These are phyloP conservation scores for Capsicum baccatum DNA, from an alignment of 257 asterid species.

Conservation along the genomic window DNA sequence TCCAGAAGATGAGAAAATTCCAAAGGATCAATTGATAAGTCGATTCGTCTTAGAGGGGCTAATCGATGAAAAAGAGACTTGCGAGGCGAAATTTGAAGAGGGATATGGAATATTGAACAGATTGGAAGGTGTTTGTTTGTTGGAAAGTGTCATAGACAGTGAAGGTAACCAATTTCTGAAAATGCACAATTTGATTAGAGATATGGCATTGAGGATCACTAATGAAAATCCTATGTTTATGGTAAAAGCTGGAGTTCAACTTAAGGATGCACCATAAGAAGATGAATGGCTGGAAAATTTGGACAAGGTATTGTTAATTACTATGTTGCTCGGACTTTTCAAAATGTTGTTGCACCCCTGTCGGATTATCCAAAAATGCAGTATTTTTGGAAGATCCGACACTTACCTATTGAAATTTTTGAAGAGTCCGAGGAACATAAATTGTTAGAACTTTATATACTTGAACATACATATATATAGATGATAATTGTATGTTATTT, in stretches of 20 bases:
- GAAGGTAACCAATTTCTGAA: constrained; percentile 27
- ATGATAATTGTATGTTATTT: too few relatives aligned
- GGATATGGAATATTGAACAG: constrained; percentile 40
- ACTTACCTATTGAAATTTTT: neutral
- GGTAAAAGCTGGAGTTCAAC: constrained; percentile 45
- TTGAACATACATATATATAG: too few relatives aligned
- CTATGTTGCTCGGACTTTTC: neutral
- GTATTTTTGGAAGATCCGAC: neutral
- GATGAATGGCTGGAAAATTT: constrained; percentile 40
- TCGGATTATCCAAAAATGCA: neutral
- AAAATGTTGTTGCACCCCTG: neutral
- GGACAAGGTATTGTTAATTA: constrained; percentile 29
- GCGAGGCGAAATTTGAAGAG: constrained; percentile 38
- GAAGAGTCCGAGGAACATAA: neutral
- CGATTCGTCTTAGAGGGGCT: constrained; percentile 38
- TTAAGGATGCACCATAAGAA: constrained; percentile 25
- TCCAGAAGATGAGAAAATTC: constrained; percentile 40
- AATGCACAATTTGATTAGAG: constrained; percentile 49
- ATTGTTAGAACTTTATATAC: neutral
- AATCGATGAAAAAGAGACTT: constrained; percentile 37
- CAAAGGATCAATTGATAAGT: constrained; percentile 35
- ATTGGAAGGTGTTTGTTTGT: constrained; percentile 42
- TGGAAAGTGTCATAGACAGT: constrained; percentile 32
- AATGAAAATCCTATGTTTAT: constrained; percentile 32
- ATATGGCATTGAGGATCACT: constrained; percentile 37